phyloP scores from a whole-genome alignment of 257 asterid genomes.

The Fraxinus quadrangulata region DNA sequence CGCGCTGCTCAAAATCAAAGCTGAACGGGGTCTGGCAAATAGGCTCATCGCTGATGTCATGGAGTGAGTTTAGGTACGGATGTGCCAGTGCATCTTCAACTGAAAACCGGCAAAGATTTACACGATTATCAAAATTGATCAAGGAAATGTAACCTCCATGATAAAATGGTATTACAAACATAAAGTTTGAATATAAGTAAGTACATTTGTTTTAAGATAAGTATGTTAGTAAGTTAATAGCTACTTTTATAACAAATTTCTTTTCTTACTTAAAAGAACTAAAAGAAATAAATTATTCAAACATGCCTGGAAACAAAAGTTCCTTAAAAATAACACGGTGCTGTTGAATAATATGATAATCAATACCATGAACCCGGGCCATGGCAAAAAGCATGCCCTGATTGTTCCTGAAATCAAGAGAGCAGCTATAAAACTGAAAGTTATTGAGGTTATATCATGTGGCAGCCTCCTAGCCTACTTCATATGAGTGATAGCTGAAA shows the following conservation, averaged over 20 bases:
- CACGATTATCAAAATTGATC: not conserved
- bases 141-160: not conserved
- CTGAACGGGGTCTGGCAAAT: constrained; percentile 69
- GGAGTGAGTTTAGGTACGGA: constrained; percentile 91
- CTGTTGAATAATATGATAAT: not conserved
- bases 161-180: not conserved
- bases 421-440: not conserved
- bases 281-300: too few species aligned
- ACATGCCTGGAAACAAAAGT: too few species aligned
- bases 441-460: not conserved
- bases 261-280: too few species aligned
- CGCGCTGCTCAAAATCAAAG: constrained; percentile 95
- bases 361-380: not conserved
- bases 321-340: not conserved
- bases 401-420: not conserved
- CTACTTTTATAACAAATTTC: not conserved
- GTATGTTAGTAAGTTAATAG: not conserved
- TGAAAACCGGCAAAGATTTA: constrained; percentile 32
- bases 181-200: not conserved
- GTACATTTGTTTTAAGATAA: too few species aligned
- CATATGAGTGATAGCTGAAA: not conserved
- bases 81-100: constrained; percentile 94
- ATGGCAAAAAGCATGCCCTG: not conserved
- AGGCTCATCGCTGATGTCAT: constrained; percentile 96
- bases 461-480: not conserved